Evolutionary conservation across 2,329 filamentous ascomycete species (phyloP).

Genomic region (Fusarium goolgardi): DNA sequence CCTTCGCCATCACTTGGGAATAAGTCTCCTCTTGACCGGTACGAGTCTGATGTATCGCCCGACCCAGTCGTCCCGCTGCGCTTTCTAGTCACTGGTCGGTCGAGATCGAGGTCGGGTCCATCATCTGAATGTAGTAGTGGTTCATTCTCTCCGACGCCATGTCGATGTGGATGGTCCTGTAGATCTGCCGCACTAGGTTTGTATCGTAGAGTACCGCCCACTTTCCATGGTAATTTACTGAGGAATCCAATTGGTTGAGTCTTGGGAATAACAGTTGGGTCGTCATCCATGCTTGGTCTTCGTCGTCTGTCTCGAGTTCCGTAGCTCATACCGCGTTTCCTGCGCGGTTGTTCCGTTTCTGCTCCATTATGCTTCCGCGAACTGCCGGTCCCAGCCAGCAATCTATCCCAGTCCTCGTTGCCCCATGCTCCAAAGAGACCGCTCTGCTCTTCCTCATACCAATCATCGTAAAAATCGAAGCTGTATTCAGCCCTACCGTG

Average conservation of each 20-base stretch:
- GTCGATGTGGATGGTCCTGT: slow-evolving; percentile 80
- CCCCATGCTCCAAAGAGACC: slow-evolving; percentile 79
- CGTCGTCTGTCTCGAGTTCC: slow-evolving; percentile 71
- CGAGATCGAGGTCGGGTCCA: slow-evolving; percentile 48
- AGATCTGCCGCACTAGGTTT: slow-evolving; percentile 91
- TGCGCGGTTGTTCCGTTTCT: slow-evolving; percentile 70
- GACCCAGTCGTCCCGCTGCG: slow-evolving; percentile 84
- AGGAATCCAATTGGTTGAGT: slow-evolving; percentile 88
- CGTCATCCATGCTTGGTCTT: slow-evolving; percentile 66
- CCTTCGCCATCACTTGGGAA: slow-evolving; percentile 88
- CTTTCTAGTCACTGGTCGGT: slow-evolving; percentile 55
- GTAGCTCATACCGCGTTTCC: slow-evolving; percentile 90
- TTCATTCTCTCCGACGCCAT: slow-evolving; percentile 69
- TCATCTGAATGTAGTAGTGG: slow-evolving; percentile 69
- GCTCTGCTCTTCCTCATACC: slow-evolving; percentile 73
- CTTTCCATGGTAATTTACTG: slow-evolving; percentile 83
- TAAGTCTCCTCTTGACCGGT: slow-evolving; percentile 87
- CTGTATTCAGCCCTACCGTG: slow-evolving; percentile 79
- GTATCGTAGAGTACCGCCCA: slow-evolving; percentile 85
- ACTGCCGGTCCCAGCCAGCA: slow-evolving; percentile 76
- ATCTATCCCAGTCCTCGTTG: slow-evolving; percentile 84
- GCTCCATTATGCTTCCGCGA: slow-evolving; percentile 52
- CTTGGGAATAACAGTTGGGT: slow-evolving; percentile 90
- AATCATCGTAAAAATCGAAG: slow-evolving; percentile 99
- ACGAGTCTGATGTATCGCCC: slow-evolving; percentile 84